Base-by-base conservation (phyloP, 306 rosid genomes). In the Arachis hypogaea region DNA sequence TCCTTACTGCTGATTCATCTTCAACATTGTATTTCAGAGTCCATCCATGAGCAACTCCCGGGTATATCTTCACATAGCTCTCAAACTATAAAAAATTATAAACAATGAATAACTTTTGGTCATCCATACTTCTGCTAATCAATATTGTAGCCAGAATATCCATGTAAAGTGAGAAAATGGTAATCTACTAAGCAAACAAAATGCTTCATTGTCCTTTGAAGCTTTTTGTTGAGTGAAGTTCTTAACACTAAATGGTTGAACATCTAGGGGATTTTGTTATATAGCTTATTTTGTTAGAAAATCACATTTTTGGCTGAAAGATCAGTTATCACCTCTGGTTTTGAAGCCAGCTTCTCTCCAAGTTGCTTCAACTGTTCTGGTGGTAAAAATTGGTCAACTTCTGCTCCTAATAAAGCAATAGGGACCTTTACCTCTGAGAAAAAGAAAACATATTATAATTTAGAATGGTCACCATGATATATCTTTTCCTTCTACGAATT, bases 21-120 rank as follows among this genome's bases (percentile, higher is more conserved):
- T 82, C 85, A 58, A 16, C 68, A 33, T 63, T 74, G 78, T 85
- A 87, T 72, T 85, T 63, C 71, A 85, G 76, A 7, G 84, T 81
- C 87, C 90, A 87, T 29, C 88, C 85, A 71, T 89, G 88, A n/a
- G 55, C 71, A 67, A 86, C 83, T 45, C 85, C 83, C 56, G 81
- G 82, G 57, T 77, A 87, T 51, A 87, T 69, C 77, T 82, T 82
- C 65, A 85, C 84, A 56, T 59, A 80, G 69, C 84, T 72, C 16
- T 82, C 76, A 10, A 87, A 66, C 92, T 87, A 61, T 33, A 5
- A 33, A 33, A 33, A 33, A 33, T 2, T 33, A 4, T 49, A n/a
- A 38, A 29, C 12, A 45, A 56, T 4, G 2, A 49, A 74, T 33
- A 43, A n/a, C 41, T 50, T 60, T 49, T 51, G 16, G 6, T 64